Conservation (phyloP, 257 asterid species). For the Solanum chmielewskii region DNA sequence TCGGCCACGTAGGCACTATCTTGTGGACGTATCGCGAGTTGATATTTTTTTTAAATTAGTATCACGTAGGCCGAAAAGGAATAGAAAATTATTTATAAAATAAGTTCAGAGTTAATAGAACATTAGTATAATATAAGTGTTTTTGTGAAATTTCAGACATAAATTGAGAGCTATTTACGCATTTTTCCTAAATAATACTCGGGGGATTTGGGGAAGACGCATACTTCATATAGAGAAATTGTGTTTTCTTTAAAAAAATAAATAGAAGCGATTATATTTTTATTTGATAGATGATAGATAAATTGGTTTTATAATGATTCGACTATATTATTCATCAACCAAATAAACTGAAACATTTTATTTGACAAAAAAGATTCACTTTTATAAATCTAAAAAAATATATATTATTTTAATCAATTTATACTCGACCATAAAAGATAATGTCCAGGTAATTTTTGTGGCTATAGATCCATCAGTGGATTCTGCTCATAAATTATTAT, state of each 20-base stretch:
- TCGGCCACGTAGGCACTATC: too few species aligned
- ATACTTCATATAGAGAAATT: background rate
- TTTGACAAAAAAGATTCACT: background rate
- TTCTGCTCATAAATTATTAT: background rate
- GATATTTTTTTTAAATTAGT: too few species aligned
- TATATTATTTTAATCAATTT: background rate
- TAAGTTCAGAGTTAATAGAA: rapidly evolving
- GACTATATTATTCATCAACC: background rate
- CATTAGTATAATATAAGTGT: too few species aligned
- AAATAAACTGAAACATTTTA: background rate
- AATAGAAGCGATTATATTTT: background rate
- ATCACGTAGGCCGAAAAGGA: rapidly evolving
- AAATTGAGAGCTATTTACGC: too few species aligned
- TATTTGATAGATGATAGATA: background rate
- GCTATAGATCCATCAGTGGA: background rate
- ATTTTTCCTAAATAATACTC: too few species aligned
- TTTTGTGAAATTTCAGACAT: rapidly evolving
- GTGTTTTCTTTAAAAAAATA: too few species aligned
- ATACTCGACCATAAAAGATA: background rate
- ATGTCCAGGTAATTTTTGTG: background rate
- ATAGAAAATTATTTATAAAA: too few species aligned
- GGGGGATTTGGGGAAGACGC: background rate
- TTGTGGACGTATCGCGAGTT: too few species aligned
- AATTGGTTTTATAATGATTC: background rate
- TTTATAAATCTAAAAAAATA: background rate